Base-by-base conservation (phyloP, 108 stramenopile species). In the Pelagomonas calceolata region DNA sequence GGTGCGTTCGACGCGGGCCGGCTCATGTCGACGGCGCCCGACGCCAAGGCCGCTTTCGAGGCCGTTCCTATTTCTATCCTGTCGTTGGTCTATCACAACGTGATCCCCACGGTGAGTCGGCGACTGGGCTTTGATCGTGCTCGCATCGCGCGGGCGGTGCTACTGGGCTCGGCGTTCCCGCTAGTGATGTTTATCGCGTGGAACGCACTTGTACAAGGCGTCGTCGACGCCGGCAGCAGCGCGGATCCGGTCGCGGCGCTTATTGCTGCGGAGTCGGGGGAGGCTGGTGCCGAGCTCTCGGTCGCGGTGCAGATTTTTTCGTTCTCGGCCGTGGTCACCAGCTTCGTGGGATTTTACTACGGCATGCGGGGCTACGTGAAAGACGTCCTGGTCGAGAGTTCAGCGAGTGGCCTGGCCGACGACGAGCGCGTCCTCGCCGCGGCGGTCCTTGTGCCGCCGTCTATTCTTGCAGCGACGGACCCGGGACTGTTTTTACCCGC, bases 41-140 rank as follows among this genome's bases (percentile, higher is more conserved):
- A 93, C 73, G 90, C 90, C 34, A 81, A 83, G 64, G 51, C 78
- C 0, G 86, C 88, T 26, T 76, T 87, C 12, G 68, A 79, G 69
- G 88, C 88, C 26, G 84, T 92, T 21, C 93, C 93, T 0, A 84
- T 94, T 29, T 70, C 89, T 29, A 88, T 90, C 51, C 78, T 94
- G 65, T 76, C 90, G 1, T 74, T 91, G 77, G 90, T 90, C 9
- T 94, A 81, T 78, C 93, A 94, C 77, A 90, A 91, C 45, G 87
- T 94, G 29, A 84, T 94, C 17, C 93, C 93, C 0, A 87, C 87
- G 36, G 89, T 94, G 17, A 86, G 86, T 7, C 80, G 81, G 30
- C 85, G 87, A 68, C 74, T 94, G 65, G 88, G 90, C 74, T 89
- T 88, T 0, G 88, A 94, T 68, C 80, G 84, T 16, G 74, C 72